These are phyloP conservation scores for sunflower (Helianthus annuus) DNA, from an alignment of 129 eudicot species.

Conservation along the genomic window HanXRQr2.0-SUNRISE NC_035433.2:73316517-73317016, in stretches of 20 bases:
- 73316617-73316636: constrained; percentile 9
- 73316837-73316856: constrained; percentile 30
- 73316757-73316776: constrained; percentile 15
- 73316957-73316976: background rate
- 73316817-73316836: constrained; percentile 35
- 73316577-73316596: constrained; percentile 62
- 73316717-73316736: constrained; percentile 20
- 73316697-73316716: constrained; percentile 57
- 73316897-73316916: constrained; percentile 35
- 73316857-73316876: constrained; percentile 45
- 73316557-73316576: constrained; percentile 59
- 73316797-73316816: constrained; percentile 40
- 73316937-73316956: constrained; percentile 8
- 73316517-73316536: constrained; percentile 66
- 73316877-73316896: constrained; percentile 36
- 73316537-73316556: constrained; percentile 54
- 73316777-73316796: constrained; percentile 5
- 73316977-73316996: constrained; percentile 12
- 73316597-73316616: constrained; percentile 14
- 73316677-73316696: constrained; percentile 61
- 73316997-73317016: constrained; percentile 28
- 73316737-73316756: constrained; percentile 36
- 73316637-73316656: constrained; percentile 7
- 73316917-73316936: constrained; percentile 1
- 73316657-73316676: constrained; percentile 11